A percentile compares a stretch with the other conserved stretches of the same genome.
phyloP scores from a whole-genome alignment of 2,329 filamentous ascomycete genomes.

The Cyclaneusma minus region DNA sequence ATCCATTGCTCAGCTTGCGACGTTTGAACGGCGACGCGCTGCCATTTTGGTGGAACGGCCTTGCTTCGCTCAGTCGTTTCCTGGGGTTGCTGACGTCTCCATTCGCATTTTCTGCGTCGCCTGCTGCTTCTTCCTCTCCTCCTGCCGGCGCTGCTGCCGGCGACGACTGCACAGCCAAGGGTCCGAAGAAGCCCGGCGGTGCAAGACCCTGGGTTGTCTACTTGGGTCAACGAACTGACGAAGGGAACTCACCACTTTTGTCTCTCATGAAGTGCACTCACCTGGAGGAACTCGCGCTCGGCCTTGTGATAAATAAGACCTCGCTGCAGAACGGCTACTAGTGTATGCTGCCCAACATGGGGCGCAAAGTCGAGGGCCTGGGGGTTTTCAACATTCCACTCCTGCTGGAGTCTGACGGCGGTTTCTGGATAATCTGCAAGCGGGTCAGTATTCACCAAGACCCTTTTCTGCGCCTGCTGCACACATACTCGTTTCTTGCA shows the following conservation, averaged over 20 bases:
- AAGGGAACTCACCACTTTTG: too few relatives aligned
- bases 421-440: constrained; percentile 49
- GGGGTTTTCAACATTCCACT: constrained; percentile 48
- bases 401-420: constrained; percentile 51
- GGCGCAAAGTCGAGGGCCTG: constrained; percentile 49
- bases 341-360: constrained; percentile 47
- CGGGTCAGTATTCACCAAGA: constrained; percentile 1
- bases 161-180: constrained; percentile 12
- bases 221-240: too few relatives aligned
- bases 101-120: constrained; percentile 36
- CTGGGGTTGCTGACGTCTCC: constrained; percentile 29
- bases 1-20: constrained; percentile 44
- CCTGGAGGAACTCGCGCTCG: constrained; percentile 30
- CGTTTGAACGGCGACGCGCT: constrained; percentile 43
- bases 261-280: too few relatives aligned
- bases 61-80: too few relatives aligned
- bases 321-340: constrained; percentile 47
- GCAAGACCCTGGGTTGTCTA: too few relatives aligned
- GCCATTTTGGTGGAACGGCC: too few relatives aligned
- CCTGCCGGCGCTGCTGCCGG: constrained; percentile 10
- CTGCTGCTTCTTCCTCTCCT: constrained; percentile 16
- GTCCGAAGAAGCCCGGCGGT: constrained; percentile 20
- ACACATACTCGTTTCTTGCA: constrained; percentile 19
- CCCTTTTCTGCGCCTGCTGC: constrained; percentile 1
- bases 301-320: constrained; percentile 44